phyloP scores from a whole-genome alignment of 148 eudicot genomes.

The Spergularia bocconei region DNA sequence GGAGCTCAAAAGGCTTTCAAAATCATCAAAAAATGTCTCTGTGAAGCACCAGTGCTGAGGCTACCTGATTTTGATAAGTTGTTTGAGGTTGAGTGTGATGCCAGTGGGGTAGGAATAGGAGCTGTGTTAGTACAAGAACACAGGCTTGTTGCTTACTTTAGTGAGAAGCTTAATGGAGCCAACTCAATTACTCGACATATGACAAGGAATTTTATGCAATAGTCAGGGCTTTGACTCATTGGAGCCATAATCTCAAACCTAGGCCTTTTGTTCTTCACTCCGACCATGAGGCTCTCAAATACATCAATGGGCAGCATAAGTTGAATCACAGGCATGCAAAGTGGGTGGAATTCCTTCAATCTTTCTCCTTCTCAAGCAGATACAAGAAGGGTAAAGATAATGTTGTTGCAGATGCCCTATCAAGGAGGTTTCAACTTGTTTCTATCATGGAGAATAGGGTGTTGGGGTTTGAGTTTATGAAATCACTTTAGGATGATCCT shows the following conservation, averaged over 20 bases:
- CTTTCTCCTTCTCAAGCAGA: not conserved
- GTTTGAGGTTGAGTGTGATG: not conserved
- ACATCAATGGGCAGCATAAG: not conserved
- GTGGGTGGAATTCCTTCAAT: slow-evolving; percentile 7
- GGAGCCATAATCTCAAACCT: not conserved
- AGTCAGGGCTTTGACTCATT: not conserved
- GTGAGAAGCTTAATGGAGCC: not conserved
- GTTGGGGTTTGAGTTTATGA: not conserved
- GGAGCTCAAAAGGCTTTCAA: not conserved
- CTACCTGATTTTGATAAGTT: not conserved
- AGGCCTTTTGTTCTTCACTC: not conserved
- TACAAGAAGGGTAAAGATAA: not conserved
- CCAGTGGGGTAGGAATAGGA: not conserved
- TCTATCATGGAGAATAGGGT: not conserved
- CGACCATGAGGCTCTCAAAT: not conserved
- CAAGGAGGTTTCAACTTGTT: not conserved
- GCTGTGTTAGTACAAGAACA: not conserved
- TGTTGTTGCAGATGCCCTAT: not conserved
- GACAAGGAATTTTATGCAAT: not conserved
- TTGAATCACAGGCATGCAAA: not conserved
- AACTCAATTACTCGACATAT: not conserved
- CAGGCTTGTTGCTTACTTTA: not conserved
- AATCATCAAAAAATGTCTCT: not conserved
- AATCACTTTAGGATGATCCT: not conserved
- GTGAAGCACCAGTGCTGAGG: not conserved